Percentiles rank a stretch among this genome's conserved stretches.
These are phyloP conservation scores for Colletotrichum abscissum DNA, from an alignment of 2,329 filamentous ascomycete genomes.

Conservation along the genomic window DNA sequence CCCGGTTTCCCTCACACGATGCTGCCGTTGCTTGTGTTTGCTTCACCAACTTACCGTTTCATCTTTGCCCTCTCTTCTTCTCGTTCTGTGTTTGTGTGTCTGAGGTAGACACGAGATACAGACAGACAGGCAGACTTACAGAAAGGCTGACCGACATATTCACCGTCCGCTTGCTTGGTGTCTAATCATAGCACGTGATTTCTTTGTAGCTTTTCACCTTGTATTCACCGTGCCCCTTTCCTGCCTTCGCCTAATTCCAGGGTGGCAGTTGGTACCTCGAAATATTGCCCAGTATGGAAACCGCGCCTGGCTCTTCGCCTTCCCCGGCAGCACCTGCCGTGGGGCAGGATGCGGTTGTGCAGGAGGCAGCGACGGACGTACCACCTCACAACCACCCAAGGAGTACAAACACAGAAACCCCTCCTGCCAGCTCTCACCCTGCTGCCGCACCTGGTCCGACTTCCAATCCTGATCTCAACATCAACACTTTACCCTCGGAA, in stretches of 20 bases:
- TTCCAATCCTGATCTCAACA: neutral
- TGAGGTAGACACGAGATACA: neutral
- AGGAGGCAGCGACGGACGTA: slow-evolving; percentile 19
- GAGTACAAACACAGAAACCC: slow-evolving; percentile 25
- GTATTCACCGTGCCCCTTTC: slow-evolving; percentile 13
- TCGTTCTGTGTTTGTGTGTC: neutral
- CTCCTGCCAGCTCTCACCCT: slow-evolving; percentile 21
- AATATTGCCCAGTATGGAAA: slow-evolving; percentile 27
- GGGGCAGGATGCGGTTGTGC: slow-evolving; percentile 19
- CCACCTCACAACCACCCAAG: slow-evolving; percentile 22
- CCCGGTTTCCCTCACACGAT: slow-evolving; percentile 11
- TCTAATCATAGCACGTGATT: slow-evolving; percentile 3
- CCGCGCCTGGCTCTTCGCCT: slow-evolving; percentile 9
- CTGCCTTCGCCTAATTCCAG: neutral
- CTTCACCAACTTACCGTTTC: neutral
- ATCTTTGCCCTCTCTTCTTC: neutral
- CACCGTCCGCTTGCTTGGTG: slow-evolving; percentile 7
- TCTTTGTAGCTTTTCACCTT: neutral
- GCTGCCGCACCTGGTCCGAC: neutral
- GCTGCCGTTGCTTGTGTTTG: slow-evolving; percentile 19
- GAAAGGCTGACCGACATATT: slow-evolving; percentile 1
- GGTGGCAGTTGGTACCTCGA: neutral
- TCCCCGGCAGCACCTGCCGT: slow-evolving; percentile 30
- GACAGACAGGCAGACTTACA: neutral
- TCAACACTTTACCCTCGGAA: slow-evolving; percentile 27